phyloP scores from a whole-genome alignment of 2,329 filamentous ascomycete genomes.

The Thielaviopsis punctulata region DNA sequence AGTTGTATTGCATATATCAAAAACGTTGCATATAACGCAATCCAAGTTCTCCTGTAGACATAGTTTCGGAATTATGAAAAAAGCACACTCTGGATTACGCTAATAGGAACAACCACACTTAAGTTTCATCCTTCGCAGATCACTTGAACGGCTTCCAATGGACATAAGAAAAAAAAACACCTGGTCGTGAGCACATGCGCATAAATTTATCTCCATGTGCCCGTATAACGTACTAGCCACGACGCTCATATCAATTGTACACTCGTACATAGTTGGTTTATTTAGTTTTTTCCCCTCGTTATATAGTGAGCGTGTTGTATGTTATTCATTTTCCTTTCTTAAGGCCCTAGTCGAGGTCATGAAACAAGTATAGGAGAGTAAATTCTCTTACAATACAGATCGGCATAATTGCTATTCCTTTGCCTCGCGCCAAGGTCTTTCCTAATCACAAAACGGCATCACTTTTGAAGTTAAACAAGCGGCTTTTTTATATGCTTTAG shows the following conservation, averaged over 20 bases:
- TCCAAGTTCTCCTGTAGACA: neutral
- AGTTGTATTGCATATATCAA: no score
- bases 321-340: neutral
- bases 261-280: no score
- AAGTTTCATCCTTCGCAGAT: neutral
- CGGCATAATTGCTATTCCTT: neutral
- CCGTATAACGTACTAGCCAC: no score
- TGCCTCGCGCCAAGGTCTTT: neutral
- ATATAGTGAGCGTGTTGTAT: no score
- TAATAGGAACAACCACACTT: neutral
- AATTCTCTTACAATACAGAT: neutral
- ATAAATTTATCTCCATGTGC: neutral
- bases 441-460: neutral
- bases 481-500: neutral
- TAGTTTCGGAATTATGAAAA: neutral
- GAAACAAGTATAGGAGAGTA: neutral
- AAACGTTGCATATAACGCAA: no score
- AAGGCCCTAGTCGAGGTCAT: neutral
- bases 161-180: neutral
- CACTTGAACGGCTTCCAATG: neutral
- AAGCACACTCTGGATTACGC: neutral
- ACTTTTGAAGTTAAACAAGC: neutral
- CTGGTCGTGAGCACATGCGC: neutral
- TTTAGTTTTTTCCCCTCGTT: neutral
- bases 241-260: no score